phyloP scores from a whole-genome alignment of 2,329 filamentous ascomycete species.

The Reticulascus tulasneorum region DNA sequence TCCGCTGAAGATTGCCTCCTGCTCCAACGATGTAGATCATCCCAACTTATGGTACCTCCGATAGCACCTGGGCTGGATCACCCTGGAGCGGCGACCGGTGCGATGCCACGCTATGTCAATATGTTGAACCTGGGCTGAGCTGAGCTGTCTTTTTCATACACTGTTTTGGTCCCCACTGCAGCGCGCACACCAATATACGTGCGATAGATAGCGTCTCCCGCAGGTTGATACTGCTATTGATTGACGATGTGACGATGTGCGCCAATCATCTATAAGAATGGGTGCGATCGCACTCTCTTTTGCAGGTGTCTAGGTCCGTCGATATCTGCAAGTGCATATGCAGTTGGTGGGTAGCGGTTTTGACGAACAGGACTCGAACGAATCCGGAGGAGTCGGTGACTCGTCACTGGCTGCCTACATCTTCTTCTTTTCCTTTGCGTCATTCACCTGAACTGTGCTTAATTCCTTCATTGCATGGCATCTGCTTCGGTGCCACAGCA shows the following conservation, averaged over 20 bases:
- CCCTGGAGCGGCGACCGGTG: no score
- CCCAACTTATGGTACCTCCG: no score
- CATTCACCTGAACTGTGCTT: no score
- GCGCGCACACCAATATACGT: background rate
- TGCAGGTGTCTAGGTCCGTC: background rate
- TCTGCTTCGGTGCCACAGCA: background rate
- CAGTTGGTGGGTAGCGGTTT: background rate
- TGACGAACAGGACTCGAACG: background rate
- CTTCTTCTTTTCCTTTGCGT: no score
- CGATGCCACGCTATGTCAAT: no score
- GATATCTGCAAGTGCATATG: background rate
- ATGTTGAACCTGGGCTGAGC: no score
- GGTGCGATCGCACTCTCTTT: background rate
- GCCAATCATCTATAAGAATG: background rate
- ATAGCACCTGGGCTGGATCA: no score
- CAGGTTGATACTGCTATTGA: background rate
- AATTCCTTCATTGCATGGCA: slow-evolving; percentile 1
- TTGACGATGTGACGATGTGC: background rate
- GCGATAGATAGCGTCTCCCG: background rate
- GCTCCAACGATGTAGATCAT: no score
- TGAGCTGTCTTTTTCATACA: no score
- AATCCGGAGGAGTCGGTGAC: background rate
- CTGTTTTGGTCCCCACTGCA: background rate
- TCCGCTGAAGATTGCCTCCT: no score
- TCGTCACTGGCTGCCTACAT: no score